phyloP scores from a whole-genome alignment of 352 stramenopile species.

The Pythium aquatile region DNA sequence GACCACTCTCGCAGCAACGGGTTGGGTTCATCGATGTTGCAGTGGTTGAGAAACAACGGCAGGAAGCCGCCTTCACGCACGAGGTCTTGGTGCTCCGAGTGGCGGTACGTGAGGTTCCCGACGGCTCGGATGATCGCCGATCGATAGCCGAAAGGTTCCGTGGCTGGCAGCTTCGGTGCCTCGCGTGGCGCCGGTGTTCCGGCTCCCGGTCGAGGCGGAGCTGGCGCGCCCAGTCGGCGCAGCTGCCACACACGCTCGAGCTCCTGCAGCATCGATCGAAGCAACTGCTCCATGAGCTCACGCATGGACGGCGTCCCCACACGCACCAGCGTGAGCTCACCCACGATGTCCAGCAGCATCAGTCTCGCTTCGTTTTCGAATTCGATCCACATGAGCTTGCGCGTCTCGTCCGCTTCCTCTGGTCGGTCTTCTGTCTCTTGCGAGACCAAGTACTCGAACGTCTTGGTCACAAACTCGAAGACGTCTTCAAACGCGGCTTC shows the following conservation, averaged over 20 bases:
- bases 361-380: slow-evolving; percentile 79
- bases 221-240: slow-evolving; percentile 33
- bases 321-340: slow-evolving; percentile 45
- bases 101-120: slow-evolving; percentile 81
- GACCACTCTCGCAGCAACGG: slow-evolving; percentile 89
- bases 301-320: not conserved
- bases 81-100: slow-evolving; percentile 66
- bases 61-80: slow-evolving; percentile 74
- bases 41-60: slow-evolving; percentile 86
- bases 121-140: slow-evolving; percentile 77
- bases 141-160: slow-evolving; percentile 66
- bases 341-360: slow-evolving; percentile 67
- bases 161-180: not conserved
- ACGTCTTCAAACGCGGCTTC: slow-evolving; percentile 17
- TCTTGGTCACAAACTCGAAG: slow-evolving; percentile 60
- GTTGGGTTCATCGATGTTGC: slow-evolving; percentile 87
- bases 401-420: slow-evolving; percentile 53
- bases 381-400: slow-evolving; percentile 69
- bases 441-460: slow-evolving; percentile 50
- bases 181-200: not conserved
- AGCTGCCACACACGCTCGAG: slow-evolving; percentile 59
- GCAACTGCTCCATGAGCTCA: slow-evolving; percentile 8
- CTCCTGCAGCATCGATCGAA: slow-evolving; percentile 47
- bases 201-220: slow-evolving; percentile 11
- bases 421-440: slow-evolving; percentile 49